Evolutionary conservation across 257 asterid species (phyloP).

Genomic region (Parsonsia alboflavescens): DNA sequence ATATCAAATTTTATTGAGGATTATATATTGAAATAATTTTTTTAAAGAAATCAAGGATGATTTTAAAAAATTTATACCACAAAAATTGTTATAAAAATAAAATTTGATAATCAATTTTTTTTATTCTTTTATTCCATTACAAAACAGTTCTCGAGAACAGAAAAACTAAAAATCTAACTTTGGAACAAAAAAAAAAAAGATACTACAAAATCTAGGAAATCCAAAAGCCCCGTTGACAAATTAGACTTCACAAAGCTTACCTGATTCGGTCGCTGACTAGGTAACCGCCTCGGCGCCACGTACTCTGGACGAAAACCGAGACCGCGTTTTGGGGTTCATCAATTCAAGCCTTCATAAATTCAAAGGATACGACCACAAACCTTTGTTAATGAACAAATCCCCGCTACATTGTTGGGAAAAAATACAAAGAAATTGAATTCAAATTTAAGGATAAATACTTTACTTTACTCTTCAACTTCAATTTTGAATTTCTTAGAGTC

Average conservation of each 20-base stretch:
- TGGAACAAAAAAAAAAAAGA: no score
- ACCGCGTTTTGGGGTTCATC: neutral
- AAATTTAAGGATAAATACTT: no score
- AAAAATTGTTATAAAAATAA: no score
- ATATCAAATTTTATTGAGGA: no score
- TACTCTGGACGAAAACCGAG: neutral
- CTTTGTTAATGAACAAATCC: neutral
- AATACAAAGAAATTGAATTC: neutral
- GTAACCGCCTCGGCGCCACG: slow-evolving; percentile 1
- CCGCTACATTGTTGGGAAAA: neutral
- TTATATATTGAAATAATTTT: no score
- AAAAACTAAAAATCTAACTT: no score
- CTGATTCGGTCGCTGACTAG: neutral
- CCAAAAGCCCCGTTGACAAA: neutral
- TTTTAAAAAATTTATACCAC: no score
- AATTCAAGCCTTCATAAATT: neutral
- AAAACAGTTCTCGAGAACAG: no score
- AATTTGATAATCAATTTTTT: no score
- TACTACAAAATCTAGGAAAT: neutral
- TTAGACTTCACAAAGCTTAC: neutral
- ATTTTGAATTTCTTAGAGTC: slow-evolving; percentile 34
- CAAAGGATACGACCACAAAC: neutral
- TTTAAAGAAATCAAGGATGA: no score
- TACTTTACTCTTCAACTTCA: slow-evolving; percentile 27
- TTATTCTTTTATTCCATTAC: no score